Base-by-base conservation (phyloP, 2,329 filamentous ascomycete species). In the Arthroderma sp. region DNA sequence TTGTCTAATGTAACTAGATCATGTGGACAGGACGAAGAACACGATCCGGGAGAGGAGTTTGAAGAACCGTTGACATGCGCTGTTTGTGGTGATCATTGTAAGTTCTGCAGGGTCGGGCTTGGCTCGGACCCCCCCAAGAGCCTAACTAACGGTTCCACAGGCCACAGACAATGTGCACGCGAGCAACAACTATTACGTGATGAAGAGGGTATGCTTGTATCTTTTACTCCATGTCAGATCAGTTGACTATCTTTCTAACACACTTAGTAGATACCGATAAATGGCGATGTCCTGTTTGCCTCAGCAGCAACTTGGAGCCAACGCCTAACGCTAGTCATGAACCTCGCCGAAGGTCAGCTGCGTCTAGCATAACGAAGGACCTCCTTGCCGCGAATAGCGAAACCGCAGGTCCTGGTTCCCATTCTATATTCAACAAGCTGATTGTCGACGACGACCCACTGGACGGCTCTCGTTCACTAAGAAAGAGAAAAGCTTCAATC, bases 111-210 rank as follows among this genome's bases (percentile, higher is more conserved):
- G 50, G 53, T 52, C 48, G 49, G 52, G 55, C 32, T 57, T 56
- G 55, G 50, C 60, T 58, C 59, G 42, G 44, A 44, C 55, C 50
- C 42, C 48, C 48, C 48, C 47, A 44, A 44, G 45, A 54, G 51
- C 56, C 61, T 50, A 62, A 58, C 69, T 68, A 64, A 69, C 64
- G 62, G 64, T 57, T 59, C 60, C 69, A 60, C 69, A 94, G 89
- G 87, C 57, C 89, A 96, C 70, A 80, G 83, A 62, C 83, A 91
- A 74, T 95, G 89, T 66, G 88, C 86, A 47, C 79, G 82, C 58
- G 77, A 83, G 60, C 76, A 78, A 60, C 75, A 75, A 47, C 77
- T 77, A 51, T 66, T 84, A 55, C 68, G 67, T 54, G 65, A 72
- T 51, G 74, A 77, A 49, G 74, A 80, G 61, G 75, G 84, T 87